phyloP scores from a whole-genome alignment of 2,329 filamentous ascomycete genomes.

The Pseudogymnoascus verrucosus region DNA sequence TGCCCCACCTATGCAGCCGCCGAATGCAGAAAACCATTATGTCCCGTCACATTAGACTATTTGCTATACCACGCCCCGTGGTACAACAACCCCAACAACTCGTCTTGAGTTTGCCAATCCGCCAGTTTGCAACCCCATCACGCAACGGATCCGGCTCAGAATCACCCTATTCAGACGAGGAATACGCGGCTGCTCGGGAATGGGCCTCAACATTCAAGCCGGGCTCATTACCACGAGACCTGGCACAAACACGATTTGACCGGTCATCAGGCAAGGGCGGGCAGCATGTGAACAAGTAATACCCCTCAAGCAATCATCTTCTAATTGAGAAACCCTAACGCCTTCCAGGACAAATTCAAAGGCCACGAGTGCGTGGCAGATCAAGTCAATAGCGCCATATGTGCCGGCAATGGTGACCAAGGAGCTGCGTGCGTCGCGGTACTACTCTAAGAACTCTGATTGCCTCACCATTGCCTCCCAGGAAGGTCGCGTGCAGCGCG shows the following conservation, averaged over 20 bases:
- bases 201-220: conserved; percentile 24
- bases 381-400: conserved; percentile 18
- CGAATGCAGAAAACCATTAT: neutral
- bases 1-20: neutral
- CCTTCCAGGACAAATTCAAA: conserved; percentile 27
- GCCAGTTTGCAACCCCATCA: neutral
- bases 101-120: neutral
- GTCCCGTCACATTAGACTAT: neutral
- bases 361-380: conserved; percentile 25
- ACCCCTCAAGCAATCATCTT: neutral
- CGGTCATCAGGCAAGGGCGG: conserved; percentile 26
- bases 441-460: conserved; percentile 24
- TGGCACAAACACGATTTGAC: conserved; percentile 22
- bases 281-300: conserved; percentile 30
- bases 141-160: neutral
- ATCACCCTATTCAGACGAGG: conserved; percentile 4
- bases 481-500: conserved; percentile 19
- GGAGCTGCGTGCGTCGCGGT: conserved; percentile 20
- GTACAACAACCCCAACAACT: neutral
- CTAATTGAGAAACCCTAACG: conserved; percentile 9
- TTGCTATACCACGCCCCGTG: neutral
- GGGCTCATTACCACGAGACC: conserved; percentile 20
- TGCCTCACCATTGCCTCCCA: conserved; percentile 26
- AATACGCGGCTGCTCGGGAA: conserved; percentile 20
- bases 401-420: conserved; percentile 24